A percentile compares a stretch with the other conserved stretches of the same genome.
Conservation (phyloP, 805 yeast species). For the Saccharomycopsis olivae region DNA sequence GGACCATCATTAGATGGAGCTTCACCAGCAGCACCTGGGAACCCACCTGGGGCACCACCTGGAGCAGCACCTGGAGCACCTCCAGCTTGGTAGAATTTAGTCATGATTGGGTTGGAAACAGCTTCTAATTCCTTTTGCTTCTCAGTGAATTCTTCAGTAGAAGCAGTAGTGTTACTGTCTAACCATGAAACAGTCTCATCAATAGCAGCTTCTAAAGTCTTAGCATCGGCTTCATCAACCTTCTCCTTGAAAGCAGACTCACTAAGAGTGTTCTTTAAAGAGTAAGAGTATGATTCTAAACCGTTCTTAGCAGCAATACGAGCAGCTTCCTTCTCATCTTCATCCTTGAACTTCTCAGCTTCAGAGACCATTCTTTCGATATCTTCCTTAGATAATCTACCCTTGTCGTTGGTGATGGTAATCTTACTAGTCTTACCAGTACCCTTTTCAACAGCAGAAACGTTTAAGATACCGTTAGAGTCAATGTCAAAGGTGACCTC, state of each 20-base stretch:
- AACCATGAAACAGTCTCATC: slow-evolving; percentile 87
- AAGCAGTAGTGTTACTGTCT: slow-evolving; percentile 86
- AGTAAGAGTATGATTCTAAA: slow-evolving; percentile 91
- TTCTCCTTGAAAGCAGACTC: slow-evolving; percentile 76
- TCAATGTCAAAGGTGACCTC: slow-evolving; percentile 96
- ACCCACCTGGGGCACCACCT: slow-evolving; percentile 50
- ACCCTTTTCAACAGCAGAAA: slow-evolving; percentile 95
- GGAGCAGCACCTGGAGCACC: slow-evolving; percentile 43
- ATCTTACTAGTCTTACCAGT: slow-evolving; percentile 97
- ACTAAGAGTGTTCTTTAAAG: slow-evolving; percentile 72
- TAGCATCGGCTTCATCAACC: slow-evolving; percentile 59
- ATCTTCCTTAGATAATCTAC: slow-evolving; percentile 95
- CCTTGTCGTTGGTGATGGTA: slow-evolving; percentile 97
- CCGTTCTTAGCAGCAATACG: slow-evolving; percentile 93
- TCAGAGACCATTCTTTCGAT: slow-evolving; percentile 96
- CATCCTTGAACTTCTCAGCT: slow-evolving; percentile 96
- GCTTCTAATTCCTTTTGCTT: slow-evolving; percentile 94
- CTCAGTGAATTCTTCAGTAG: slow-evolving; percentile 86
- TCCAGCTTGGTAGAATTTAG: slow-evolving; percentile 93
- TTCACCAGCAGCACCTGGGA: slow-evolving; percentile 43
- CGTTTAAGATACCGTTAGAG: slow-evolving; percentile 96
- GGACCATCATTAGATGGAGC: slow-evolving; percentile 46
- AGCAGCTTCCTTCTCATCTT: slow-evolving; percentile 89
- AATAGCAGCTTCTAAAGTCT: slow-evolving; percentile 66
- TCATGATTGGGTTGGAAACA: slow-evolving; percentile 93